Evolutionary conservation across 805 yeast genomes (phyloP), one percentile per base, ranked within the genome.

Genomic region (Saccharomycodes ludwigii): DNA sequence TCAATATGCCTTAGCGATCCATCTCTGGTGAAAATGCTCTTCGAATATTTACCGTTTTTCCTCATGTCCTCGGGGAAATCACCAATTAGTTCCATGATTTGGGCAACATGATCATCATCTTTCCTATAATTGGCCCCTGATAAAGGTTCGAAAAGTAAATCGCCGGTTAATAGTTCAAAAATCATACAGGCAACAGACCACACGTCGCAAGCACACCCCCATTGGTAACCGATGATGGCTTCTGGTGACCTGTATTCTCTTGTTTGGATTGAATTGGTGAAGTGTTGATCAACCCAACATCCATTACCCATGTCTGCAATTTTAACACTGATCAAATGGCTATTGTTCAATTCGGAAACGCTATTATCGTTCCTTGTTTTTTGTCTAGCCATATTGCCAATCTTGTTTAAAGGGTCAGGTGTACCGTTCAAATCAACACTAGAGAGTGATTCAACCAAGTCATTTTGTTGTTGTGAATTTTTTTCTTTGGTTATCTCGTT

Each of bases 81-180:
- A 1, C 93, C 88, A 32, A 82, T 50, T 12, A 82, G 61, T 54
- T 88, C 97, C 21, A 91, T 75, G 10, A 91, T 83, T 54, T 91
- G 97, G 0, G 97, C 97, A 44, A 91, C 66, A 54, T 91, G 98
- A 53, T 91, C 98, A 49, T 88, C 96, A 54, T 86, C 95, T 48
- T 86, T 86, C 30, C 76, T 53, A 56, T 83, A 88, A 4, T 79
- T 63, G 34, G 69, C 71, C 1, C 86, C 85, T 39, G 72, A 72
- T 27, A 54, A 57, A 1, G 98, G 98, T 52, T 88, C 96, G 54
- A 88, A 91, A 30, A 91, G 56, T 47, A 86, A 86, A 55, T 88
- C 97, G 3, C 97, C 97, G 0, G 98, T 88, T 27, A 88, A 56
- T 16, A 91, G 64, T 59, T 91, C 98, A 57, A 91, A 91, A 1